Evolutionary conservation across 163 green algal genomes (phyloP), one percentile per base, ranked within the genome.

Genomic region (Volvox carteri): DNA sequence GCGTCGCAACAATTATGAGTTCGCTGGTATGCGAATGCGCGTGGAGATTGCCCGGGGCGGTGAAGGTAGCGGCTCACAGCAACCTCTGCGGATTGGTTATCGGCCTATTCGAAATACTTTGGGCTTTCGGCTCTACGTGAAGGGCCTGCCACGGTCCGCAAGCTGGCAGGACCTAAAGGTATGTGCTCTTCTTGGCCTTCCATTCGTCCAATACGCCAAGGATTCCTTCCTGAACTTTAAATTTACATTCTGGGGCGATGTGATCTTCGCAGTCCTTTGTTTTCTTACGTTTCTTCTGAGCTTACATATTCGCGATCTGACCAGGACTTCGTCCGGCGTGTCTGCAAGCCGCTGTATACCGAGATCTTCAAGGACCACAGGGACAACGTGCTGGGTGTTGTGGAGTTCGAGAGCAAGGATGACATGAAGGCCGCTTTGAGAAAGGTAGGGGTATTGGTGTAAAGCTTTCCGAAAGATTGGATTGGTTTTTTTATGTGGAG

Each of bases 141-240:
- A 97, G 80, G 94, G 93, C 41, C 94, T 99, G 52, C 97, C 97
- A 25, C 87, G 91, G 9, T 95, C 93, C 3, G 96, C 96, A 44
- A 97, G 92, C 87, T 99, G 97, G 97, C 97, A 99, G 90, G 97
- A 99, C 89, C 91, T 99, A 11, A 99, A 99, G 95, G 94, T 95
- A n/a, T 12, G 67, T 33, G 30, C 33, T 50, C 14, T 37, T 12
- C 33, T 33, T 50, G 67, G 4, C 28, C 18, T 50, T 8, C 28
- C 14, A 42, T 74, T n/a, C n/a, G n/a, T n/a, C n/a, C n/a, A n/a
- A n/a, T n/a, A n/a, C n/a, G n/a, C n/a, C n/a, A n/a, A n/a, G n/a
- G n/a, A n/a, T n/a, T n/a, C n/a, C n/a, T n/a, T n/a, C n/a, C n/a
- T n/a, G n/a, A n/a, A n/a, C n/a, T n/a, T n/a, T n/a, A n/a, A n/a